These are phyloP conservation scores for Rheum nobile DNA, from an alignment of 148 eudicot species.

Conservation along the genomic window DNA sequence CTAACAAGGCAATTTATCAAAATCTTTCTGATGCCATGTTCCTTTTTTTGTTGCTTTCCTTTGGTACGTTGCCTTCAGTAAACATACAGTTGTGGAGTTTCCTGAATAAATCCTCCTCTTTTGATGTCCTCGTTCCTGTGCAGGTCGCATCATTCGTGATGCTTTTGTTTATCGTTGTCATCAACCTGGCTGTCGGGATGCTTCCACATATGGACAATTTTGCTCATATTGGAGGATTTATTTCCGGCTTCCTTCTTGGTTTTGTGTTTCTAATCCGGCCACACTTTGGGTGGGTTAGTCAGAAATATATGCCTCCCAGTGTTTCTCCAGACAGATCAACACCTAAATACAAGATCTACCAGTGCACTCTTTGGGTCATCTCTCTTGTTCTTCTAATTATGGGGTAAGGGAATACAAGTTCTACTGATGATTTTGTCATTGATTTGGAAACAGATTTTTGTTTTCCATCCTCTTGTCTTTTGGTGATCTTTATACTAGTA, in stretches of 20 bases:
- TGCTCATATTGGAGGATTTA: conserved; percentile 89
- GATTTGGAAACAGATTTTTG: not conserved
- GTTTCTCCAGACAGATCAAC: conserved; percentile 18
- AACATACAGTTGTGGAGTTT: not conserved
- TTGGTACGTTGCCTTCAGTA: no score
- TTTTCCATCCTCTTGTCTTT: not conserved
- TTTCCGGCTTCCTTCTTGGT: conserved; percentile 75
- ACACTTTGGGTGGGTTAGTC: conserved; percentile 66
- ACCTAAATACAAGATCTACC: conserved; percentile 58
- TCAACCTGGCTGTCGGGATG: conserved; percentile 66
- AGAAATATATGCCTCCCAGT: conserved; percentile 35
- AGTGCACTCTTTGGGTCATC: conserved; percentile 44
- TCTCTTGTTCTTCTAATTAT: conserved; percentile 43
- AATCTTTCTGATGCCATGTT: not conserved
- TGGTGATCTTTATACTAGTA: no score
- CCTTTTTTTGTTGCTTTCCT: not conserved
- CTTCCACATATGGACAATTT: conserved; percentile 88
- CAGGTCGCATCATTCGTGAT: conserved; percentile 54
- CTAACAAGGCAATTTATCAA: conserved; percentile 48
- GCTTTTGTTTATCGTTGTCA: conserved; percentile 48
- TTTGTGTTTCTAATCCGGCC: conserved; percentile 76
- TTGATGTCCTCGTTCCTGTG: conserved; percentile 1
- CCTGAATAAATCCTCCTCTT: not conserved
- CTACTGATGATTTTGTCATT: not conserved
- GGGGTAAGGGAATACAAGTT: conserved; percentile 39